Percentiles rank a stretch among this genome's conserved stretches.
These are phyloP conservation scores for Naegleria fowleri DNA, from an alignment of 208 protist genomes.

Conservation along the genomic window DNA sequence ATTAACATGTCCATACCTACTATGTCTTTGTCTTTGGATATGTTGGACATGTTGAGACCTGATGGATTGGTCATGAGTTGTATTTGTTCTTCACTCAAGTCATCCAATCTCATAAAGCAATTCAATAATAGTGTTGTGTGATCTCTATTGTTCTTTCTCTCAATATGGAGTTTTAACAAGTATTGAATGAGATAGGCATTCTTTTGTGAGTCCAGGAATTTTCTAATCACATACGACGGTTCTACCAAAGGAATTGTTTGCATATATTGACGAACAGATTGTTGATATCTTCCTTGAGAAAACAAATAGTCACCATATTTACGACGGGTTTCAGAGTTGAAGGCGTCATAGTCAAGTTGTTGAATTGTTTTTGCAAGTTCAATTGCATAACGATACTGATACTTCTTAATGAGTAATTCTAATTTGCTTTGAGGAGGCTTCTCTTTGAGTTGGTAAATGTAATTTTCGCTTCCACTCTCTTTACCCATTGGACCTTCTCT, in stretches of 20 bases:
- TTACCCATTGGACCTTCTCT: slow-evolving; percentile 8
- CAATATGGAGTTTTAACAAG: slow-evolving; percentile 43
- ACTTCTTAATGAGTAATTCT: slow-evolving; percentile 89
- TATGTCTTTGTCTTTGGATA: slow-evolving; percentile 54
- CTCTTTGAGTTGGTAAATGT: slow-evolving; percentile 64
- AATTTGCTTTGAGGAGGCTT: slow-evolving; percentile 82
- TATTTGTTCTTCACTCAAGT: neutral
- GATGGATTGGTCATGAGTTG: slow-evolving; percentile 50
- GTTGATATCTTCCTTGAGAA: slow-evolving; percentile 55
- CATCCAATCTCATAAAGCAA: slow-evolving; percentile 89
- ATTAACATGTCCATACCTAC: slow-evolving; percentile 57
- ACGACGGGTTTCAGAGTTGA: slow-evolving; percentile 64
- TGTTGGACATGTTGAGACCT: neutral
- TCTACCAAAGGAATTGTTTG: slow-evolving; percentile 83
- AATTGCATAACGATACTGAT: slow-evolving; percentile 84
- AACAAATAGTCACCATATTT: slow-evolving; percentile 89
- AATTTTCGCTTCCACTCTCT: slow-evolving; percentile 17
- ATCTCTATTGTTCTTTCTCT: slow-evolving; percentile 54
- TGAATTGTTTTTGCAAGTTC: slow-evolving; percentile 61
- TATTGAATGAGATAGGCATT: slow-evolving; percentile 85
- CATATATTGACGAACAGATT: slow-evolving; percentile 85
- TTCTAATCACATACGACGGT: slow-evolving; percentile 91
- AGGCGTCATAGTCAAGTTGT: slow-evolving; percentile 10
- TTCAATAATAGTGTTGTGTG: slow-evolving; percentile 94
- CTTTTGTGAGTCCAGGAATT: slow-evolving; percentile 83